Evolutionary conservation across 331 rosid genomes (phyloP).

Genomic region (Quercus lobata): DNA sequence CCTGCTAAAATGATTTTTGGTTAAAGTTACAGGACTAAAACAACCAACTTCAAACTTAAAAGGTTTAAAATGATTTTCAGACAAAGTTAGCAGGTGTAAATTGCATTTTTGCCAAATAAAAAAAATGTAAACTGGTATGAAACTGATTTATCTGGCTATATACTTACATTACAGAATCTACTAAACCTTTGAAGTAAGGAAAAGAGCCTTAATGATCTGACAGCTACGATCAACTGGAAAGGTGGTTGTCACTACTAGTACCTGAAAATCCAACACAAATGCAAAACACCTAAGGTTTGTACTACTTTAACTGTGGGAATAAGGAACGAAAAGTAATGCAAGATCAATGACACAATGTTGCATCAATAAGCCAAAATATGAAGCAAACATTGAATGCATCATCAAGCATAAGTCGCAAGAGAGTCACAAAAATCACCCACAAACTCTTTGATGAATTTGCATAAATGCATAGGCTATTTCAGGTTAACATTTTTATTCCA

Average conservation of each 20-base stretch:
- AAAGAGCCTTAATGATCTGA: conserved; percentile 76
- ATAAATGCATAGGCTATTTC: not conserved
- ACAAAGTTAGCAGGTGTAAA: too few relatives aligned
- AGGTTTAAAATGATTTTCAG: too few relatives aligned
- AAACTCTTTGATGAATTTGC: not conserved
- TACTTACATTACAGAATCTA: conserved; percentile 70
- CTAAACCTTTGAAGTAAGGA: conserved; percentile 83
- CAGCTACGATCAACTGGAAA: conserved; percentile 74
- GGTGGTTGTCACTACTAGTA: conserved; percentile 90
- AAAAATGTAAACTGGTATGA: not conserved
- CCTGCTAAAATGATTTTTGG: too few relatives aligned
- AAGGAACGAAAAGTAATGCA: not conserved
- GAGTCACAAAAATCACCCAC: not conserved
- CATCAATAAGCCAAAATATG: not conserved
- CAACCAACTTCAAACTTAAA: too few relatives aligned
- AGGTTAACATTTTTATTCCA: not conserved
- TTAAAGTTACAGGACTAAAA: too few relatives aligned
- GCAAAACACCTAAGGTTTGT: not conserved
- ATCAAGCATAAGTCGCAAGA: not conserved
- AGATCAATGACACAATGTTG: not conserved
- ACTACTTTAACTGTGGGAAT: not conserved
- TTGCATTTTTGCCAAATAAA: too few relatives aligned
- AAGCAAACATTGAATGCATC: not conserved
- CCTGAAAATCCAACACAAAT: conserved; percentile 40
- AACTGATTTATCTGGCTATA: conserved; percentile 4